phyloP scores from a whole-genome alignment of 495 filamentous ascomycete genomes.

The Tuber calosporum region DNA sequence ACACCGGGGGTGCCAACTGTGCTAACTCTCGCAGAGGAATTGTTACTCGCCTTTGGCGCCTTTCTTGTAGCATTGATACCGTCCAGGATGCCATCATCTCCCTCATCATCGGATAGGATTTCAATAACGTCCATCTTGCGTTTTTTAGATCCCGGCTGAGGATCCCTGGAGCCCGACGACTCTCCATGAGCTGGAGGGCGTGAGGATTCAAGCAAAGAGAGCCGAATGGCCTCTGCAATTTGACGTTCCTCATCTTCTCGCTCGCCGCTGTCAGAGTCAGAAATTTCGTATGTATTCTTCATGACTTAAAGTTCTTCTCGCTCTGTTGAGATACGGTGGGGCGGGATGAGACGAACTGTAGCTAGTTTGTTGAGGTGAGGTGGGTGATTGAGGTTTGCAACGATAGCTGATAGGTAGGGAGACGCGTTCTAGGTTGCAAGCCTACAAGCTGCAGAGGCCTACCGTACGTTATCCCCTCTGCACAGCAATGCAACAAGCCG shows the following conservation, averaged over 20 bases:
- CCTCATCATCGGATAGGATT: slow-evolving; percentile 25
- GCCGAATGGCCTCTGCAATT: slow-evolving; percentile 18
- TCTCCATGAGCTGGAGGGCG: neutral
- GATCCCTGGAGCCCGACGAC: neutral
- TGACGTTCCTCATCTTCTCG: slow-evolving; percentile 16
- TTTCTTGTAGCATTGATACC: slow-evolving; percentile 8
- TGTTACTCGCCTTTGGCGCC: neutral
- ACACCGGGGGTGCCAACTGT: neutral
- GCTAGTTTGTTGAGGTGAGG: neutral
- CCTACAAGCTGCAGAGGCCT: neutral
- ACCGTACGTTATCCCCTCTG: neutral
- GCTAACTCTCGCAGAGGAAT: neutral
- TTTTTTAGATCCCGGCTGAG: neutral
- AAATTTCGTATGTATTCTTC: slow-evolving; percentile 14
- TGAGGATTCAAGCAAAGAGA: slow-evolving; percentile 19
- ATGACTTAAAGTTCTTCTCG: slow-evolving; percentile 6
- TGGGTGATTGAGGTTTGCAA: neutral
- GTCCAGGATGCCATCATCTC: slow-evolving; percentile 14
- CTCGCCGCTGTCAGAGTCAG: slow-evolving; percentile 16
- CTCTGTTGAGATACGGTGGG: neutral
- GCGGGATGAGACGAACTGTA: neutral
- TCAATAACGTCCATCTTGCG: slow-evolving; percentile 24
- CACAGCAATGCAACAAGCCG: neutral
- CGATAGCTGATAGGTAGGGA: neutral
- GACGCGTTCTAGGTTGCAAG: slow-evolving; percentile 18